Percentiles rank a stretch among this genome's conserved stretches.
Conservation (phyloP, 139 green algal genomes). For the Closterium sp. region DNA sequence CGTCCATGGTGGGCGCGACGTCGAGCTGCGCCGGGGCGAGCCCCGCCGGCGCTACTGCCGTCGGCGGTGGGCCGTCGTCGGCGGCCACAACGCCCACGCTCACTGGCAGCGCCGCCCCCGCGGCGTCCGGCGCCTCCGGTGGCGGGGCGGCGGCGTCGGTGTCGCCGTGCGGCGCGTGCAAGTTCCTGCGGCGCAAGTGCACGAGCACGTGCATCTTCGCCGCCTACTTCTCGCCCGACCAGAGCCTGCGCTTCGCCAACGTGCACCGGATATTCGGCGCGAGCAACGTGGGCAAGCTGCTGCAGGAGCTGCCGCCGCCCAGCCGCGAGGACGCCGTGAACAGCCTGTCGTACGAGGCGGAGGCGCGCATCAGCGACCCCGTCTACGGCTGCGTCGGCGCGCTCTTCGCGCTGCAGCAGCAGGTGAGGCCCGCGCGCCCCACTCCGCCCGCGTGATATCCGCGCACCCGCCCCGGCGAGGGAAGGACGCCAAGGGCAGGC, state of each 20-base stretch:
- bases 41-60: not conserved
- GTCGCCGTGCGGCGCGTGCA: conserved; percentile 36
- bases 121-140: not conserved
- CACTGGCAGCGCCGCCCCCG: not conserved
- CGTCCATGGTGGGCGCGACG: too few relatives aligned
- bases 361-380: conserved; percentile 47
- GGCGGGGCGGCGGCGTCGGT: not conserved
- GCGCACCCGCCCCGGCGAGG: not conserved
- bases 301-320: conserved; percentile 31
- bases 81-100: not conserved
- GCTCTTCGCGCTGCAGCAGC: conserved; percentile 44
- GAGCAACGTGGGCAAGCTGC: conserved; percentile 37
- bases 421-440: too few relatives aligned
- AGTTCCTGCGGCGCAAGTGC: conserved; percentile 46
- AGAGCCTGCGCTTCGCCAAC: conserved; percentile 40
- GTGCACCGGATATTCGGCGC: conserved; percentile 45
- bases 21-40: not conserved
- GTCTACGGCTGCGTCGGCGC: conserved; percentile 50
- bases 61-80: not conserved
- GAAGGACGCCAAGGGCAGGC: too few relatives aligned
- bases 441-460: not conserved
- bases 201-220: conserved; percentile 42
- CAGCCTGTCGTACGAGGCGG: conserved; percentile 47
- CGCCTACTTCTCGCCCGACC: conserved; percentile 37
- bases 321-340: conserved; percentile 47